Evolutionary conservation across 129 eudicot genomes (phyloP).

Genomic region (Flaveria ramosissima): DNA sequence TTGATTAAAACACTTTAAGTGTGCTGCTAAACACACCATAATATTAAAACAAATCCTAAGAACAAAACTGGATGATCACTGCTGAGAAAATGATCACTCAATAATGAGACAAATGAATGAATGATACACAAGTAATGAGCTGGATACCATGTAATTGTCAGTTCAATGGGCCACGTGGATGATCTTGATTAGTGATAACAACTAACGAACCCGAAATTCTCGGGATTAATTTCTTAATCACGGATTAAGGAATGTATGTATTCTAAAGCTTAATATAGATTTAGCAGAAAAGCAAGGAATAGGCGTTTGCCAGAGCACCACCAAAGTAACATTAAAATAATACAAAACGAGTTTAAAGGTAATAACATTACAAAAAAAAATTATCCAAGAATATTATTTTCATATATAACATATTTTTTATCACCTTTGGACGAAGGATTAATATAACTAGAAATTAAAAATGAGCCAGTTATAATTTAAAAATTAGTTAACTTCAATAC

Average conservation of each 20-base stretch:
- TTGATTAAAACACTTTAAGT: no score
- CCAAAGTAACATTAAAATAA: not conserved
- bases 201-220: constrained; percentile 19
- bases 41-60: no score
- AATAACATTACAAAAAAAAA: not conserved
- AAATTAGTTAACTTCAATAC: no score
- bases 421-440: no score
- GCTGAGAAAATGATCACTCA: not conserved
- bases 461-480: not conserved
- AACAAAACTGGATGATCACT: not conserved
- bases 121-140: not conserved
- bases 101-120: constrained; percentile 1
- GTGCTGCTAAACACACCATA: not conserved
- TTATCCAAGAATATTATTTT: not conserved
- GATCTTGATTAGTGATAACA: constrained; percentile 12
- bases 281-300: not conserved
- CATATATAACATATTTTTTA: not conserved
- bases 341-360: not conserved
- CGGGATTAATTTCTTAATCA: constrained; percentile 21
- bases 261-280: not conserved
- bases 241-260: constrained; percentile 4
- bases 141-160: not conserved
- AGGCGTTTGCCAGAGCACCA: not conserved
- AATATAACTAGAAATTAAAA: not conserved
- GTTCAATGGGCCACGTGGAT: not conserved